These are phyloP conservation scores for Lactarius vividus DNA, from an alignment of 768 basidiomycete species.

Conservation along the genomic window DNA sequence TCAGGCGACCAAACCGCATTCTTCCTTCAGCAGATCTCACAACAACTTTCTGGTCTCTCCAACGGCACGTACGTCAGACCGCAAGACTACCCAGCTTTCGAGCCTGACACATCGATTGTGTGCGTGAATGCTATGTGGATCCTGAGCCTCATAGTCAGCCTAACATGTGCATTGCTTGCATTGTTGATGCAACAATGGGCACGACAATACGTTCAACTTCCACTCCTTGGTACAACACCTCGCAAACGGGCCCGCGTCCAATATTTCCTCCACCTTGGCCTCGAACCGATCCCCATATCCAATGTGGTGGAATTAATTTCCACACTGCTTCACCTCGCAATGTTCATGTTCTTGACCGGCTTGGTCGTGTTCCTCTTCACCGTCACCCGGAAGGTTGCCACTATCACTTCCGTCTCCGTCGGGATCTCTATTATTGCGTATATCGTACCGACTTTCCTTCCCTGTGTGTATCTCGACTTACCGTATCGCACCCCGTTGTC, in stretches of 20 bases:
- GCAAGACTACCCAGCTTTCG: neutral
- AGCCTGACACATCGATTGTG: neutral
- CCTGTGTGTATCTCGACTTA: neutral
- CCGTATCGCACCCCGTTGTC: slow-evolving; percentile 25
- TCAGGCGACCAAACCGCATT: slow-evolving; percentile 8
- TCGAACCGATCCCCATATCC: neutral
- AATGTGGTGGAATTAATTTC: slow-evolving; percentile 6
- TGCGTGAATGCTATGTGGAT: slow-evolving; percentile 22
- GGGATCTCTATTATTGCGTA: slow-evolving; percentile 6
- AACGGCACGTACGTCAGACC: neutral
- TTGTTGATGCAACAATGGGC: slow-evolving; percentile 21
- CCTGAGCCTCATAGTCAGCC: slow-evolving; percentile 18
- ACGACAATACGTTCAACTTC: slow-evolving; percentile 15
- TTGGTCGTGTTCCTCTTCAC: slow-evolving; percentile 14
- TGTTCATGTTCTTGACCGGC: slow-evolving; percentile 25
- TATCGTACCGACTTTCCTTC: slow-evolving; percentile 6
- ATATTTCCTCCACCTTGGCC: slow-evolving; percentile 15
- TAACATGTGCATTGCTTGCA: slow-evolving; percentile 18
- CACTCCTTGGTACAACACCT: neutral
- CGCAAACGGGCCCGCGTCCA: slow-evolving; percentile 12
- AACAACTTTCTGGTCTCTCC: slow-evolving; percentile 8
- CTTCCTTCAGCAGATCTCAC: slow-evolving; percentile 15
- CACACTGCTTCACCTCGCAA: slow-evolving; percentile 18
- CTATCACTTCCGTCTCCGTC: neutral
- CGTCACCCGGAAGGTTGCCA: neutral